Conservation (phyloP, 2,329 filamentous ascomycete genomes). For the Huntiella omanensis region DNA sequence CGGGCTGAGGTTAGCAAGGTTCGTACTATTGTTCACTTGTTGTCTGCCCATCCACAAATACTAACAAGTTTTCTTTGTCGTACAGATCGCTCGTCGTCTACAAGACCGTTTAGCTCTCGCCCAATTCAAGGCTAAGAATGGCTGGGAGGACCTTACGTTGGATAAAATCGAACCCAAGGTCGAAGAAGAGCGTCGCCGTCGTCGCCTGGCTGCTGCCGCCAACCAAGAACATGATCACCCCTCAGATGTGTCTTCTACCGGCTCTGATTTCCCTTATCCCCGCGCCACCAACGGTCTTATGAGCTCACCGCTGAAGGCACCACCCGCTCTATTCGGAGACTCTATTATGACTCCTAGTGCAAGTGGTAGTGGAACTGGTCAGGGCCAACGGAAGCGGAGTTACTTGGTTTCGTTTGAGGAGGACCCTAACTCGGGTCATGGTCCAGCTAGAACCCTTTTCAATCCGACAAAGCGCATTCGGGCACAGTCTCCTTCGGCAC, state of each 20-base stretch:
- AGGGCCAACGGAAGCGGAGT: conserved; percentile 38
- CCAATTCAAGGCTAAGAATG: conserved; percentile 93
- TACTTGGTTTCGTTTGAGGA: conserved; percentile 41
- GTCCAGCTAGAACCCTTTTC: conserved; percentile 17
- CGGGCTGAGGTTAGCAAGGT: conserved; percentile 62
- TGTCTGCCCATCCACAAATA: conserved; percentile 12
- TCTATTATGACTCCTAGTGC: conserved; percentile 48
- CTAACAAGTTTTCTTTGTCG: neutral
- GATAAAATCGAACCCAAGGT: conserved; percentile 72
- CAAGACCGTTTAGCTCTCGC: conserved; percentile 89
- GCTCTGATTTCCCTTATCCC: conserved; percentile 58
- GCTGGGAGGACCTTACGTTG: conserved; percentile 78
- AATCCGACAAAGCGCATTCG: conserved; percentile 54
- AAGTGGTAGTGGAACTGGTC: conserved; percentile 34
- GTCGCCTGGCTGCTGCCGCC: conserved; percentile 28
- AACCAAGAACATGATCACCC: conserved; percentile 48
- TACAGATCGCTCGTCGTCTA: conserved; percentile 74
- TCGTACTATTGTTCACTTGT: conserved; percentile 15
- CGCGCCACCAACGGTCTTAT: conserved; percentile 39
- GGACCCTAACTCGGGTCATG: conserved; percentile 16
- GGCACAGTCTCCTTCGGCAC: conserved; percentile 35
- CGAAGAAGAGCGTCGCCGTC: conserved; percentile 59
- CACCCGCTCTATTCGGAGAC: conserved; percentile 57
- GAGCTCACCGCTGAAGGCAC: conserved; percentile 65
- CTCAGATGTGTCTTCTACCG: conserved; percentile 72